Percentiles rank a stretch among this genome's conserved stretches.
Evolutionary conservation across 2,329 filamentous ascomycete genomes (phyloP).

Genomic region (Capronia coronata): DNA sequence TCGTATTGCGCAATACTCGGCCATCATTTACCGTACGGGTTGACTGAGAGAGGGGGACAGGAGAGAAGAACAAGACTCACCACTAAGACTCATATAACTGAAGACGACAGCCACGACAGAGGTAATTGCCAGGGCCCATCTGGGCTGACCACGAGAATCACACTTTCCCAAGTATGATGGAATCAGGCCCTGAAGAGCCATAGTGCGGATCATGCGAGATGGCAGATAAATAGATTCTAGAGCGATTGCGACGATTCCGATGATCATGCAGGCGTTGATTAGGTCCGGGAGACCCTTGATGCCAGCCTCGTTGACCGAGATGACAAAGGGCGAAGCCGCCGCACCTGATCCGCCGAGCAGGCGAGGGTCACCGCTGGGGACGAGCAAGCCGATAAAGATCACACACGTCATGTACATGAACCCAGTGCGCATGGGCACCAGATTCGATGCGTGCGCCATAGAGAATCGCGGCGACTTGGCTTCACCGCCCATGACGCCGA

Average conservation of each 20-base stretch:
- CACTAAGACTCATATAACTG: slow-evolving; percentile 33
- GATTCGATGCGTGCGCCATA: slow-evolving; percentile 32
- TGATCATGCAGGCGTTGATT: slow-evolving; percentile 33
- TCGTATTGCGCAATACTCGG: too few species aligned
- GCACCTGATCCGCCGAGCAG: slow-evolving; percentile 31
- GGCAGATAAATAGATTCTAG: slow-evolving; percentile 33
- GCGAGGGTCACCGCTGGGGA: slow-evolving; percentile 27
- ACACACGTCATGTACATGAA: slow-evolving; percentile 32
- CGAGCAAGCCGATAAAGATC: slow-evolving; percentile 29
- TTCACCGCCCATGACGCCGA: slow-evolving; percentile 35
- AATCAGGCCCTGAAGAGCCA: slow-evolving; percentile 31
- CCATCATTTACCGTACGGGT: too few species aligned
- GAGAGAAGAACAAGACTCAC: too few species aligned
- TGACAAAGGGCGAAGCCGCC: slow-evolving; percentile 33
- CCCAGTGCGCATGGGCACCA: slow-evolving; percentile 33
- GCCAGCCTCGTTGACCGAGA: slow-evolving; percentile 30
- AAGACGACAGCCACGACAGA: slow-evolving; percentile 27
- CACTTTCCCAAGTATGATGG: slow-evolving; percentile 30
- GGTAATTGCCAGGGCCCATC: slow-evolving; percentile 31
- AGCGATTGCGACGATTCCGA: slow-evolving; percentile 32
- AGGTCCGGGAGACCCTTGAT: slow-evolving; percentile 32
- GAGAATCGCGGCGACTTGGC: slow-evolving; percentile 34
- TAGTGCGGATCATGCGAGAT: slow-evolving; percentile 32
- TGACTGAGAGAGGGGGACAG: too few species aligned
- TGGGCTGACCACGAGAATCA: slow-evolving; percentile 31